These are phyloP conservation scores for Breynia disticha DNA, from an alignment of 441 rosid genomes.

Conservation along the genomic window DNA sequence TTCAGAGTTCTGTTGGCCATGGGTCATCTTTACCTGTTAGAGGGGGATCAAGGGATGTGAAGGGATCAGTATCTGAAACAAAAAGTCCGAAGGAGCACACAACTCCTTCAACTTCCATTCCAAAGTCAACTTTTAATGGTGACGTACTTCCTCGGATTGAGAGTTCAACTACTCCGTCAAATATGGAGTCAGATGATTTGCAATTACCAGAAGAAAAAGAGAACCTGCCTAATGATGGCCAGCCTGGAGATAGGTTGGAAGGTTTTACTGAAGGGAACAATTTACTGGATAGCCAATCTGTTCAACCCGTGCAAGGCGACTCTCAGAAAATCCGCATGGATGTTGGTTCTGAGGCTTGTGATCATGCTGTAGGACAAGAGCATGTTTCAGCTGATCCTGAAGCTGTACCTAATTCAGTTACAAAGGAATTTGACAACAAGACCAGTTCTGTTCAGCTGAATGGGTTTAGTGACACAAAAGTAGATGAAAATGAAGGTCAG, in stretches of 20 bases:
- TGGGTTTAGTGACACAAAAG: conserved; percentile 32
- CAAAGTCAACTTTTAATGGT: conserved; percentile 50
- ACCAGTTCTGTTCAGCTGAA: conserved; percentile 30
- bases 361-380: conserved; percentile 34
- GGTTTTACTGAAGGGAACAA: conserved; percentile 27
- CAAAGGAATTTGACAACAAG: conserved; percentile 31
- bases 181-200: conserved; percentile 40
- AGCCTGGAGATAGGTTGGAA: conserved; percentile 36
- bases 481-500: conserved; percentile 36
- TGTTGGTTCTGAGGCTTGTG: conserved; percentile 29
- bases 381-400: conserved; percentile 33
- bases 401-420: conserved; percentile 29
- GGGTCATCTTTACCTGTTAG: conserved; percentile 45
- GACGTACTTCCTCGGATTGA: conserved; percentile 38
- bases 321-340: conserved; percentile 20
- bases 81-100: conserved; percentile 49
- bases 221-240: conserved; percentile 27
- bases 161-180: conserved; percentile 36
- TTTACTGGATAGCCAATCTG: conserved; percentile 23
- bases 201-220: conserved; percentile 26
- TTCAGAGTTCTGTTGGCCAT: conserved; percentile 63
- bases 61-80: conserved; percentile 45
- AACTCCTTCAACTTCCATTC: conserved; percentile 32
- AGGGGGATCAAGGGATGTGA: conserved; percentile 48
- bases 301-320: conserved; percentile 28